Conservation (phyloP, 257 asterid species). For the Eustoma russellianum region DNA sequence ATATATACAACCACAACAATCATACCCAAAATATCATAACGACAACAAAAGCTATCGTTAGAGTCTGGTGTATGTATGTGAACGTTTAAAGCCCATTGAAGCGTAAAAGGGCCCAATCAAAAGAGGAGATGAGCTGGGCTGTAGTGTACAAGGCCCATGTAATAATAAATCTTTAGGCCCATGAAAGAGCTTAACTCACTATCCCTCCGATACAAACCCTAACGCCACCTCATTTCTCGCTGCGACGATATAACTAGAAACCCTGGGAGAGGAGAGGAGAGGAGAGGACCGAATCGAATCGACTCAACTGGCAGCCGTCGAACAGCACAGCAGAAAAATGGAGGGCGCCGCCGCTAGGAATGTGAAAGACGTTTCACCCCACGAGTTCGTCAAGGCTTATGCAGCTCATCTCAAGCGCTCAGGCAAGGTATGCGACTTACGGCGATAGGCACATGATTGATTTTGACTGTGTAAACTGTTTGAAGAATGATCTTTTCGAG, state of each 20-base stretch:
- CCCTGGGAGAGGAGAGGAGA: constrained; percentile 10
- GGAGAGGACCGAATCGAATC: constrained; percentile 3
- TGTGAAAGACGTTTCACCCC: constrained; percentile 87
- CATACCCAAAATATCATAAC: too few relatives aligned
- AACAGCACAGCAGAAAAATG: constrained; percentile 25
- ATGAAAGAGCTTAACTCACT: not conserved
- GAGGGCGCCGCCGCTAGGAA: constrained; percentile 63
- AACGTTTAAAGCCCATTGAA: too few relatives aligned
- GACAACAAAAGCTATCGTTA: too few relatives aligned
- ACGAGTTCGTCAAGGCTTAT: constrained; percentile 73
- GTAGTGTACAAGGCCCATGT: too few relatives aligned
- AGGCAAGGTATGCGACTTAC: constrained; percentile 53
- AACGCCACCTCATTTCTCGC: not conserved
- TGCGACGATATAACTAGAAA: not conserved
- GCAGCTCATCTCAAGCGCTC: constrained; percentile 90
- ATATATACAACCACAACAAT: too few relatives aligned
- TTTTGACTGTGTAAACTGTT: too few relatives aligned
- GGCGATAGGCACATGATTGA: too few relatives aligned
- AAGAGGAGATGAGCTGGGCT: too few relatives aligned
- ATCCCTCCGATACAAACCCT: constrained; percentile 7
- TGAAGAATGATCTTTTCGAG: too few relatives aligned
- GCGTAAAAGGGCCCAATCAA: too few relatives aligned
- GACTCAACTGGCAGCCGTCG: constrained; percentile 11
- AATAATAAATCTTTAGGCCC: not conserved
- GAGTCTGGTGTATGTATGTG: too few relatives aligned